These are phyloP conservation scores for Lodderomyces beijingensis DNA, from an alignment of 1,139 yeast genomes.

Conservation along the genomic window DNA sequence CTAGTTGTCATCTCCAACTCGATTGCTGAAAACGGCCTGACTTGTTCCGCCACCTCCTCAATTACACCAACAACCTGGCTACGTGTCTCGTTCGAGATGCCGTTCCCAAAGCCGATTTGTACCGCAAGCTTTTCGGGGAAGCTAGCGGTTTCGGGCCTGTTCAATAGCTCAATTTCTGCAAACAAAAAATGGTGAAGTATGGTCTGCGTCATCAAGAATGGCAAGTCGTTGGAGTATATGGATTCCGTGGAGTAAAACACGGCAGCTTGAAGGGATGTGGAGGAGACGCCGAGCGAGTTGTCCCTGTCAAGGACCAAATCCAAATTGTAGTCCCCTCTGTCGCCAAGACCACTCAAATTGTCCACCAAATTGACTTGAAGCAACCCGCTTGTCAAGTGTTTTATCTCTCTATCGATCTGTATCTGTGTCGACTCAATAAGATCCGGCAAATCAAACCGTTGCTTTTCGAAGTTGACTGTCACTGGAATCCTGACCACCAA, in stretches of 20 bases:
- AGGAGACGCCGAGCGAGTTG: constrained; percentile 34
- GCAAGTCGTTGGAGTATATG: constrained; percentile 39
- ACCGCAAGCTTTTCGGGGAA: constrained; percentile 1
- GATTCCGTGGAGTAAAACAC: constrained; percentile 25
- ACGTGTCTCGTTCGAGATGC: neutral
- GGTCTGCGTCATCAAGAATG: constrained; percentile 35
- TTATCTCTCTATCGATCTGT: constrained; percentile 30
- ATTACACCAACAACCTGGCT: neutral
- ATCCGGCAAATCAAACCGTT: constrained; percentile 45
- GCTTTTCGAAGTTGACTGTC: constrained; percentile 29
- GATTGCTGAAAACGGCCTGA: neutral
- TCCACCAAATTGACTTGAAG: constrained; percentile 19
- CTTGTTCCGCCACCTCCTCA: neutral
- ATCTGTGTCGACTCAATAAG: constrained; percentile 37
- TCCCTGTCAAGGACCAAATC: constrained; percentile 25
- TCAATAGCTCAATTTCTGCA: constrained; percentile 8
- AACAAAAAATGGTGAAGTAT: constrained; percentile 21
- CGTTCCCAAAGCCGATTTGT: constrained; percentile 4
- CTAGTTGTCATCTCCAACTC: neutral
- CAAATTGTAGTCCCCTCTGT: constrained; percentile 17
- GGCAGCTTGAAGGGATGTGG: constrained; percentile 38
- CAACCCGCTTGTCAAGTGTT: constrained; percentile 9
- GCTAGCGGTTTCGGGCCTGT: neutral
- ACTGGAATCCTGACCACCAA: too few species aligned
- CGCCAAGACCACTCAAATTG: constrained; percentile 9